Base-by-base conservation (phyloP, 2,329 filamentous ascomycete genomes). In the Falciphora oryzae region DNA sequence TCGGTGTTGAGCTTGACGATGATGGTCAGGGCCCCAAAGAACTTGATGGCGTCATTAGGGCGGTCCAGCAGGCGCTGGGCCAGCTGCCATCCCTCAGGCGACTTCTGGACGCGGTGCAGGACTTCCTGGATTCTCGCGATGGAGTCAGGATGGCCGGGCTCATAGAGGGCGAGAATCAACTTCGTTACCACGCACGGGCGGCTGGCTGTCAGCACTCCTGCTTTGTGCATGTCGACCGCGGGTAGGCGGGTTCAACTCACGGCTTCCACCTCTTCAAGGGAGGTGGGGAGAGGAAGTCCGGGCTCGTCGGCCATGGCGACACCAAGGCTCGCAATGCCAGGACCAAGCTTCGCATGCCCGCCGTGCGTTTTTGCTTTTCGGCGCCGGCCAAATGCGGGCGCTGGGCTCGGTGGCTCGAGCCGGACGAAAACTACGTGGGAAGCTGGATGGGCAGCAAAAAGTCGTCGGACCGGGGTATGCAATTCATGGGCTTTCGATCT, bases 1-100 rank as follows among this genome's bases (percentile, higher is more conserved):
- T 95, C 92, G n/a, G 89, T 89, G 74, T 98, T 97, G 65, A 98
- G 85, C 78, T 98, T 99, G 70, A 98, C 87, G 62, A 92, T 96
- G 69, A 97, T 89, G 0, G 94, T 98, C 66, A 97, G 82, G 35
- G 93, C 94, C 18, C 92, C 95, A 73, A 96, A 97, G 77, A 98
- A 98, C 68, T 90, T 89, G 69, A 95, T 86, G 71, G 93, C 89
- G 66, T 90, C 85, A 69, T 91, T 87, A 0, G 66, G 64, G 13
- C 67, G 66, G 13, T 69, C 67, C 14, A 97, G 80, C 18, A 98
- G 81, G 63, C 86, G 85, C 72, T 94, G 88, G 27, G 92, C 93
- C 59, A 97, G 83, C 65, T 90, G 83, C 95, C 95, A 99, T 64
- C 93, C 94, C 71, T 91, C 83, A 2, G 88, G 81, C 2, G 92